Evolutionary conservation across 371 early-diverging fungal genomes (phyloP), one percentile per base, ranked within the genome.

Genomic region (Massospora cicadina): DNA sequence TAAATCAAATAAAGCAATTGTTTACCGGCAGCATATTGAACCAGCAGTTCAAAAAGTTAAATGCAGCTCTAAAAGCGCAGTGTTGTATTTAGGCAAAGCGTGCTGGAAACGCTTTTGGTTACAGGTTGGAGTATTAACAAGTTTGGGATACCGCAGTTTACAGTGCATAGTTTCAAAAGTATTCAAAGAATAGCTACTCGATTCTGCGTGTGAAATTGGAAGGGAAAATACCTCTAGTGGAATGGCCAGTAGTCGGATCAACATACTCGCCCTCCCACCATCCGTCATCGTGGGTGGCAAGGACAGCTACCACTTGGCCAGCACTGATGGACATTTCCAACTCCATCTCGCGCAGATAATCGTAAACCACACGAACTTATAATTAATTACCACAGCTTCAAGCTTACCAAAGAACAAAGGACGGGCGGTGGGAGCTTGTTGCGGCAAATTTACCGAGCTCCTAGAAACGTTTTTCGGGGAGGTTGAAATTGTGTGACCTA

Each of bases 281-380:
- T 2, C 83, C 84, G 30, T 79, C 76, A 24, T 77, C 77, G 0
- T 76, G 73, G 29, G 79, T 76, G 1, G 71, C 72, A 0, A 82
- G 71, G 0, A 91, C 88, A 0, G 85, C 86, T 21, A 93, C 69
- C 59, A 87, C 72, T 58, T 86, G 81, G 2, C 88, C 89, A 68
- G 84, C 79, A 2, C 69, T 73, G 30, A 90, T 81, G 24, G 77
- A 76, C 17, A 93, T 70, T 66, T 91, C 91, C 55, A 85, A 89
- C 3, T 79, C 74, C 30, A 83, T 82, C 13, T 86, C 85, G 2
- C 87, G 79, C 29, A 77, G 75, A 67, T 89, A 91, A 70, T 91
- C 90, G 58, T 86, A 86, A 2, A 91, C 66, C 1, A 81, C 88
- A 10, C 84, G 81, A 26, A 87, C 91, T 90, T 75, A 31, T 43